A percentile compares a stretch with the other conserved stretches of the same genome.
phyloP scores from a whole-genome alignment of 2,329 filamentous ascomycete species.

The Gaeumannomyces tritici region DNA sequence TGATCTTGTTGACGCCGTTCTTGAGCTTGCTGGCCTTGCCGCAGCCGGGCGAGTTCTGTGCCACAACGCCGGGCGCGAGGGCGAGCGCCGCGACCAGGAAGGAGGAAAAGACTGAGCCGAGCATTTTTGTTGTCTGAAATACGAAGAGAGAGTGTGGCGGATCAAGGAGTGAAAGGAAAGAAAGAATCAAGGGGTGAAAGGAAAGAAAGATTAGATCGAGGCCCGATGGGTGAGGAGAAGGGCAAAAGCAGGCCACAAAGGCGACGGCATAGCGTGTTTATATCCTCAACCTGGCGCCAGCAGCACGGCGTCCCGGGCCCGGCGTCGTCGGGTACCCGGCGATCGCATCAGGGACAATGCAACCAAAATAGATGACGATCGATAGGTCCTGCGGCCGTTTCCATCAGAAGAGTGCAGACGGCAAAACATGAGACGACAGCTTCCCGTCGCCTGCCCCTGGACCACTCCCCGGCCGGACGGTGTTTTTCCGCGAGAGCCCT shows the following conservation, averaged over 20 bases:
- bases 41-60: neutral
- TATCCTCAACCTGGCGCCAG: too few relatives aligned
- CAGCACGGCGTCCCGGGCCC: neutral
- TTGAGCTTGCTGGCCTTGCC: neutral
- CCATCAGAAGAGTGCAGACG: neutral
- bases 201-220: too few relatives aligned
- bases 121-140: neutral
- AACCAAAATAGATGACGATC: neutral
- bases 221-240: neutral
- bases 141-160: neutral
- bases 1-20: neutral
- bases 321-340: too few relatives aligned
- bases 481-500: neutral
- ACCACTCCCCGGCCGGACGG: neutral
- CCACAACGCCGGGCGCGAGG: neutral
- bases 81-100: neutral
- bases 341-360: neutral
- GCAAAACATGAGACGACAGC: neutral
- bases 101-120: neutral
- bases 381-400: neutral
- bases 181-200: too few relatives aligned
- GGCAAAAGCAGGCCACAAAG: neutral
- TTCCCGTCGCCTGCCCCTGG: too few relatives aligned
- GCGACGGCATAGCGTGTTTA: neutral
- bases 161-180: too few relatives aligned